A percentile compares a stretch with the other conserved stretches of the same genome.
Evolutionary conservation across 2,329 filamentous ascomycete genomes (phyloP).

Genomic region (Alternaria angustiovoidea): DNA sequence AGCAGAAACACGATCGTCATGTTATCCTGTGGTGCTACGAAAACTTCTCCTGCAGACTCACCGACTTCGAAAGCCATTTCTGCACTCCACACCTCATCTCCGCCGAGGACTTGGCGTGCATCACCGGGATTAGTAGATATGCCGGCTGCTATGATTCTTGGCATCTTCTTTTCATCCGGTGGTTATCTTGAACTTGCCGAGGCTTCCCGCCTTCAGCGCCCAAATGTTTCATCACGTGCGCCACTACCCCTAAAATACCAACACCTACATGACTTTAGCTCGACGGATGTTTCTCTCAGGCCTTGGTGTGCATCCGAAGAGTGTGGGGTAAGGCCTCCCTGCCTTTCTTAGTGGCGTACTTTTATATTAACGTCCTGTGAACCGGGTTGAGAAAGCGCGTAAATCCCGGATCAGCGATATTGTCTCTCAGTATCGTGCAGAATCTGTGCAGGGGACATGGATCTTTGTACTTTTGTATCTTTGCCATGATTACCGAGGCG

Average conservation of each 20-base stretch:
- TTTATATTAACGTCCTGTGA: conserved; percentile 20
- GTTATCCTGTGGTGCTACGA: background rate
- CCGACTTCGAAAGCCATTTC: conserved; percentile 9
- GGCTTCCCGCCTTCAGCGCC: conserved; percentile 4
- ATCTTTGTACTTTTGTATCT: background rate
- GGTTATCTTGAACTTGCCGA: conserved; percentile 14
- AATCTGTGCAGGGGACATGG: conserved; percentile 5
- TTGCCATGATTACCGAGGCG: conserved; percentile 2
- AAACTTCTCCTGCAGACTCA: conserved; percentile 1
- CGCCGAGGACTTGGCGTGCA: conserved; percentile 9
- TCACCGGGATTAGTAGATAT: conserved; percentile 10
- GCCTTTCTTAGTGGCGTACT: conserved; percentile 6
- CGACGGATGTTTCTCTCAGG: background rate
- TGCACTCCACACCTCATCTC: conserved; percentile 13
- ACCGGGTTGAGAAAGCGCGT: conserved; percentile 11
- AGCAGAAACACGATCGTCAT: background rate
- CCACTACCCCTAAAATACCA: background rate
- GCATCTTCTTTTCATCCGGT: conserved; percentile 10
- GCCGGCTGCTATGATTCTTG: conserved; percentile 9
- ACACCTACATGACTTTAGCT: conserved; percentile 1
- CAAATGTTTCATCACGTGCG: conserved; percentile 10
- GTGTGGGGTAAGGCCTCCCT: conserved; percentile 10
- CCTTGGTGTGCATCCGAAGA: background rate
- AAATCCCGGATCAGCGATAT: conserved; percentile 15
- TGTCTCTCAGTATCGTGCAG: conserved; percentile 13